phyloP scores from a whole-genome alignment of 768 basidiomycete genomes.

The Suillus americanus region DNA sequence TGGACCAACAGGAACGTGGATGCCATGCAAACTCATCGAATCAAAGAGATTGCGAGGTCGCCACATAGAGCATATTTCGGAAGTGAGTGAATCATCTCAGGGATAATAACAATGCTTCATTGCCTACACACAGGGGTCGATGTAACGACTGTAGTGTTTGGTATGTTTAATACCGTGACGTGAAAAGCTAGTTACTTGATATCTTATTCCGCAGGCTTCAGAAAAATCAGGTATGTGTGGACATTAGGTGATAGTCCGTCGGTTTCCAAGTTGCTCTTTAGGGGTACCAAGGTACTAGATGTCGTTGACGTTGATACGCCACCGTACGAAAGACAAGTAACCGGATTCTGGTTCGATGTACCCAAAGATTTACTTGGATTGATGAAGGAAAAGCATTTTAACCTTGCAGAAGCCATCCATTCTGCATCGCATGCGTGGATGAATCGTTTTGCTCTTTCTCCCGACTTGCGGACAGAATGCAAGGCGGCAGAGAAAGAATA shows the following conservation, averaged over 20 bases:
- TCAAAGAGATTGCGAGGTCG: constrained; percentile 60
- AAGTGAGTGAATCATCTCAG: constrained; percentile 41
- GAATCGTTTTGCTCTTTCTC: constrained; percentile 68
- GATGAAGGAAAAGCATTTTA: constrained; percentile 54
- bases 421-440: constrained; percentile 83
- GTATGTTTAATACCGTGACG: constrained; percentile 37
- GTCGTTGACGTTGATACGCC: constrained; percentile 76
- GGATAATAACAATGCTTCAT: neutral
- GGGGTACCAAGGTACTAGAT: constrained; percentile 68
- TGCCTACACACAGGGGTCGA: constrained; percentile 47
- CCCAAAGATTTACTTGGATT: constrained; percentile 51
- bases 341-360: constrained; percentile 81
- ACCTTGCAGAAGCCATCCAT: constrained; percentile 80
- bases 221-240: constrained; percentile 63
- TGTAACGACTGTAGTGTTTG: constrained; percentile 70
- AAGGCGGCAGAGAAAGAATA: constrained; percentile 78
- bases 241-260: neutral
- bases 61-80: constrained; percentile 68
- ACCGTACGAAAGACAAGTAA: constrained; percentile 71
- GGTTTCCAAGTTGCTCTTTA: constrained; percentile 24
- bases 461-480: constrained; percentile 81
- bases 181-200: neutral
- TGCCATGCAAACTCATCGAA: constrained; percentile 72
- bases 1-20: constrained; percentile 61
- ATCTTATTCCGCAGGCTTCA: constrained; percentile 55